Evolutionary conservation across 1,284 basidiomycete genomes (phyloP).

Genomic region (Heterobasidion occidentale): DNA sequence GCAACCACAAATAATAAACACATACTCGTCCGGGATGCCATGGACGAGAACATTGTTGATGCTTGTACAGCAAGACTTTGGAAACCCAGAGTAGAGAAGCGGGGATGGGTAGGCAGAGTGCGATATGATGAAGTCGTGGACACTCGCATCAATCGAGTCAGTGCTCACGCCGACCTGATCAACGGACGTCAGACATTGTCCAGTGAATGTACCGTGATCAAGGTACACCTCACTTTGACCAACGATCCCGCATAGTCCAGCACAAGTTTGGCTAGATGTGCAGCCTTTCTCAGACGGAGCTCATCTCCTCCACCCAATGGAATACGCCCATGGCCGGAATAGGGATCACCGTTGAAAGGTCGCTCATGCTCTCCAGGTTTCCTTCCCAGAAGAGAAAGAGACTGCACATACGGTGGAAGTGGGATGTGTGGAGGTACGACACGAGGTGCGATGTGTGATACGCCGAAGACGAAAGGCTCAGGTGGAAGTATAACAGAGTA

Average conservation of each 20-base stretch:
- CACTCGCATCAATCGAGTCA: conserved; percentile 56
- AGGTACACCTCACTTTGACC: conserved; percentile 37
- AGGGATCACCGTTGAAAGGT: conserved; percentile 10
- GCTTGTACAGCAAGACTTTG: conserved; percentile 84
- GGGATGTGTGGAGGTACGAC: conserved; percentile 52
- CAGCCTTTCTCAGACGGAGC: conserved; percentile 46
- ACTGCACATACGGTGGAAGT: conserved; percentile 52
- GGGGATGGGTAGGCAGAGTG: conserved; percentile 86
- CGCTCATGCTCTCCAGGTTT: conserved; percentile 20
- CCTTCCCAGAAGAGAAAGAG: neutral
- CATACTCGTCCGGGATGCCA: conserved; percentile 82
- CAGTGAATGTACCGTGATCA: neutral
- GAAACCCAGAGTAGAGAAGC: conserved; percentile 74
- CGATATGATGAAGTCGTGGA: conserved; percentile 66
- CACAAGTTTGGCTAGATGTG: conserved; percentile 52
- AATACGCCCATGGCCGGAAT: conserved; percentile 33
- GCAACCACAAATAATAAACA: conserved; percentile 1
- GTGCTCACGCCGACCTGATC: conserved; percentile 69
- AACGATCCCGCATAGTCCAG: conserved; percentile 50
- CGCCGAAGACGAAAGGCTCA: conserved; percentile 59
- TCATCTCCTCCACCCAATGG: conserved; percentile 53
- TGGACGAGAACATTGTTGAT: conserved; percentile 83
- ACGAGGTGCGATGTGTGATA: conserved; percentile 50
- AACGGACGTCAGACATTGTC: neutral
- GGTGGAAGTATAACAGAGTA: conserved; percentile 61